These are phyloP conservation scores for Pythium aquatile DNA, from an alignment of 352 stramenopile species.

Conservation along the genomic window DNA sequence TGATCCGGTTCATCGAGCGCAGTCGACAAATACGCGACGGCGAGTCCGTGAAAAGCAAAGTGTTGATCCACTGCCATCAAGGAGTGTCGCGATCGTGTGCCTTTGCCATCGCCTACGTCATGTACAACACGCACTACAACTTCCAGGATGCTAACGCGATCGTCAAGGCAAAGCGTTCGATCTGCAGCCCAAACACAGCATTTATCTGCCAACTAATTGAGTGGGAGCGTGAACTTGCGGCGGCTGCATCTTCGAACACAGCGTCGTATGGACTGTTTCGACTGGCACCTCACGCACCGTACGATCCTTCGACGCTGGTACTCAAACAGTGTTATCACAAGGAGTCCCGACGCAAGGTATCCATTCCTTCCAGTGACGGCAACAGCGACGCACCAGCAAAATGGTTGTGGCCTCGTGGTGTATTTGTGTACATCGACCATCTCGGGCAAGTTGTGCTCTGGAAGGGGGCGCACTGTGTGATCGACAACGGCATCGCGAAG, in stretches of 20 bases:
- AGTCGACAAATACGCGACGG: conserved; percentile 10
- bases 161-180: conserved; percentile 46
- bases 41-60: conserved; percentile 14
- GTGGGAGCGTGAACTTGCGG: conserved; percentile 48
- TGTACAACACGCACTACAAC: conserved; percentile 34
- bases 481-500: conserved; percentile 23
- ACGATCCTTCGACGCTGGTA: conserved; percentile 44
- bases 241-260: not conserved
- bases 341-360: conserved; percentile 15
- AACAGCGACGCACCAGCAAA: not conserved
- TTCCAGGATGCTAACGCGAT: conserved; percentile 36
- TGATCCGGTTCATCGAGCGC: conserved; percentile 42
- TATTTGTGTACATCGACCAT: conserved; percentile 44
- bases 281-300: conserved; percentile 41
- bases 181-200: conserved; percentile 59
- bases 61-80: conserved; percentile 72
- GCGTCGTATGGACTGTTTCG: conserved; percentile 34
- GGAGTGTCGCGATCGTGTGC: conserved; percentile 71
- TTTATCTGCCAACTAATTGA: conserved; percentile 71
- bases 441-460: conserved; percentile 35
- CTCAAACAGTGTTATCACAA: conserved; percentile 46
- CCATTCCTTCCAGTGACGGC: not conserved
- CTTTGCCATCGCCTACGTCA: conserved; percentile 62
- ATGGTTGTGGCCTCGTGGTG: conserved; percentile 37
- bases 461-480: conserved; percentile 33